Conservation (phyloP, 106 monocot genomes). For the Alisma plantagoaquatica region DNA sequence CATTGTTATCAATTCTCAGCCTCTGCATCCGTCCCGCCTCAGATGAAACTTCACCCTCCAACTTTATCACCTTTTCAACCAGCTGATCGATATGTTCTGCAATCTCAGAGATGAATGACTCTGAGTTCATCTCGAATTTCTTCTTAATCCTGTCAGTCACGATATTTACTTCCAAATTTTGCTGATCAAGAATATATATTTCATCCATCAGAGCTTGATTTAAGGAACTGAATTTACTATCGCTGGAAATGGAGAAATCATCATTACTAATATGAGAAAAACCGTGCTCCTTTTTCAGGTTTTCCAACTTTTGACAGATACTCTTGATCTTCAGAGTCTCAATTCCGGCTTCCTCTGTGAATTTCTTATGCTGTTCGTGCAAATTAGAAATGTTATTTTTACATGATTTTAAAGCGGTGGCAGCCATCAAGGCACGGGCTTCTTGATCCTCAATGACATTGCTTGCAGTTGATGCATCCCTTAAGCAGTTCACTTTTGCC, state of each 20-base stretch:
- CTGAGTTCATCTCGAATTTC: constrained; percentile 26
- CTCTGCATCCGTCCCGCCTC: constrained; percentile 36
- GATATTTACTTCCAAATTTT: constrained; percentile 21
- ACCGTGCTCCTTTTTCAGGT: background rate
- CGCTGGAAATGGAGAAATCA: too few species aligned
- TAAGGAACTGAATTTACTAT: too few species aligned
- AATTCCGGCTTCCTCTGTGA: constrained; percentile 6
- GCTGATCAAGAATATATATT: background rate
- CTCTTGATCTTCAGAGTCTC: constrained; percentile 7
- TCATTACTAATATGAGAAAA: too few species aligned
- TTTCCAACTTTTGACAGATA: constrained; percentile 3
- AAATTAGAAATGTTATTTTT: constrained; percentile 6
- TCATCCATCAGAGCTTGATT: constrained; percentile 2
- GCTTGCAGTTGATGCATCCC: background rate
- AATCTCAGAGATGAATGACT: constrained; percentile 34
- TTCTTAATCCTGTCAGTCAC: constrained; percentile 29
- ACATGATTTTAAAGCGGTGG: constrained; percentile 18
- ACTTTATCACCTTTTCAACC: constrained; percentile 37
- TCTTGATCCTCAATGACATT: constrained; percentile 16
- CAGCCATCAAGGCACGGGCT: constrained; percentile 15
- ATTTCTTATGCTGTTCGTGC: constrained; percentile 6
- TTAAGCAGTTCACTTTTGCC: constrained; percentile 3
- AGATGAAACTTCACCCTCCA: constrained; percentile 39
- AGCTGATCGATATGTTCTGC: constrained; percentile 59
- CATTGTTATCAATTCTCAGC: constrained; percentile 17